Evolutionary conservation across 306 rosid species (phyloP).

Genomic region (Prunus fruticosa): DNA sequence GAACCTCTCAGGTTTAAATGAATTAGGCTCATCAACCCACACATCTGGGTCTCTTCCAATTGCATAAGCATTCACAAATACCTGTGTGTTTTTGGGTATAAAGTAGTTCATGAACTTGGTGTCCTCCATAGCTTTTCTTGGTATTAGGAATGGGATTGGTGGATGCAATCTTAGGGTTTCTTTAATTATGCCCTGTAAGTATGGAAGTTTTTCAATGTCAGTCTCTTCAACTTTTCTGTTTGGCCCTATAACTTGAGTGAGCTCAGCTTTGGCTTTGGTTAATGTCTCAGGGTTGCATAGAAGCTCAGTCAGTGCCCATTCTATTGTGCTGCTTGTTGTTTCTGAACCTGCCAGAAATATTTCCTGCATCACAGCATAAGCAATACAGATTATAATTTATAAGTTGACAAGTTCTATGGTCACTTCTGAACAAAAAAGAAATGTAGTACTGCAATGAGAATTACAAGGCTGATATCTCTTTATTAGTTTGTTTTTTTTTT

Average conservation of each 20-base stretch:
- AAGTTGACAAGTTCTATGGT: not conserved
- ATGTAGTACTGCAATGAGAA: no score
- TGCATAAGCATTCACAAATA: conserved; percentile 55
- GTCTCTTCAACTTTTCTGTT: conserved; percentile 35
- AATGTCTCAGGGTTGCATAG: conserved; percentile 9
- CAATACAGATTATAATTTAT: not conserved
- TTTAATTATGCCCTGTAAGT: conserved; percentile 38
- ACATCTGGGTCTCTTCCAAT: conserved; percentile 58
- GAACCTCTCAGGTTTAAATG: conserved; percentile 54
- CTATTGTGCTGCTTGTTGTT: conserved; percentile 47
- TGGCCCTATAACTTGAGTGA: conserved; percentile 21
- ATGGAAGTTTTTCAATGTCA: conserved; percentile 48
- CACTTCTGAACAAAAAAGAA: not conserved
- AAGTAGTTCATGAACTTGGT: conserved; percentile 42
- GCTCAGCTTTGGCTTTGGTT: conserved; percentile 34
- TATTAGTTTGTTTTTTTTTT: no score
- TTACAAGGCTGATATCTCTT: no score
- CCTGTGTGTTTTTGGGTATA: conserved; percentile 51
- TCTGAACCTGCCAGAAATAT: conserved; percentile 60
- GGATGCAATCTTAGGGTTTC: conserved; percentile 55
- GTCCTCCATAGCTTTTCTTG: conserved; percentile 37
- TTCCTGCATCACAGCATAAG: conserved; percentile 32
- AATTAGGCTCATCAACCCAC: conserved; percentile 35
- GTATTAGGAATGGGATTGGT: conserved; percentile 55
- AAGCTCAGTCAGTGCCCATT: conserved; percentile 59